A percentile compares a stretch with the other conserved stretches of the same genome.
Evolutionary conservation across 2,329 filamentous ascomycete genomes (phyloP).

Genomic region (Fusarium napiforme): DNA sequence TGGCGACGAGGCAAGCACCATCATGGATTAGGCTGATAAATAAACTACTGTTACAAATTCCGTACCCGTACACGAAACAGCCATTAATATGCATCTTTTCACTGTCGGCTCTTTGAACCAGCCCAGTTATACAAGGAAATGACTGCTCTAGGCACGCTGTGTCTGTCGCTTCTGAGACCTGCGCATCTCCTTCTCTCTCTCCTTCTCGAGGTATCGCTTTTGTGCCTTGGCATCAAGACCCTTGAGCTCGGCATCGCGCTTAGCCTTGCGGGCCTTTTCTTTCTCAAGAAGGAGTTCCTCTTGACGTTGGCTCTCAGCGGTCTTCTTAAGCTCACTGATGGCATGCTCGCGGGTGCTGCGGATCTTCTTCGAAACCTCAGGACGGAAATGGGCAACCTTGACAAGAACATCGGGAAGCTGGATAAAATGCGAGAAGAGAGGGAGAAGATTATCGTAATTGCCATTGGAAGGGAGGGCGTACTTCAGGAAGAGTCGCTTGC

Average conservation of each 20-base stretch:
- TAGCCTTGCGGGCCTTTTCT: conserved; percentile 84
- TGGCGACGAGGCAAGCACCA: conserved; percentile 5
- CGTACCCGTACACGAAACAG: conserved; percentile 22
- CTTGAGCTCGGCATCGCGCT: conserved; percentile 85
- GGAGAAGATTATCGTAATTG: conserved; percentile 73
- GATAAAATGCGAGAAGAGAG: conserved; percentile 84
- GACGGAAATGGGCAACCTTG: conserved; percentile 82
- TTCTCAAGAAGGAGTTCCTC: conserved; percentile 79
- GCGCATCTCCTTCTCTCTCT: conserved; percentile 77
- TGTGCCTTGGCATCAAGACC: conserved; percentile 83
- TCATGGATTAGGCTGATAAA: conserved; percentile 29
- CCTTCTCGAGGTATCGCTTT: conserved; percentile 85
- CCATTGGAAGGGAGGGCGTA: conserved; percentile 74
- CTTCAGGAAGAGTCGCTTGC: conserved; percentile 87
- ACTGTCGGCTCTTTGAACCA: not conserved
- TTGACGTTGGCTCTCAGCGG: conserved; percentile 81
- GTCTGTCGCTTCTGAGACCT: conserved; percentile 66
- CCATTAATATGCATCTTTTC: conserved; percentile 10
- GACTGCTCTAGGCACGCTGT: conserved; percentile 56
- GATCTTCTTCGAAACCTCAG: conserved; percentile 89
- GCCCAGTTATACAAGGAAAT: not conserved
- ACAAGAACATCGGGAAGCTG: conserved; percentile 87
- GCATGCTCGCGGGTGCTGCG: conserved; percentile 82
- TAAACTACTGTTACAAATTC: conserved; percentile 37
- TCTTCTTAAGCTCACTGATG: conserved; percentile 80